Percentiles rank a stretch among this genome's conserved stretches.
Conservation (phyloP, 306 rosid species). For the Malus orientalis region DNA sequence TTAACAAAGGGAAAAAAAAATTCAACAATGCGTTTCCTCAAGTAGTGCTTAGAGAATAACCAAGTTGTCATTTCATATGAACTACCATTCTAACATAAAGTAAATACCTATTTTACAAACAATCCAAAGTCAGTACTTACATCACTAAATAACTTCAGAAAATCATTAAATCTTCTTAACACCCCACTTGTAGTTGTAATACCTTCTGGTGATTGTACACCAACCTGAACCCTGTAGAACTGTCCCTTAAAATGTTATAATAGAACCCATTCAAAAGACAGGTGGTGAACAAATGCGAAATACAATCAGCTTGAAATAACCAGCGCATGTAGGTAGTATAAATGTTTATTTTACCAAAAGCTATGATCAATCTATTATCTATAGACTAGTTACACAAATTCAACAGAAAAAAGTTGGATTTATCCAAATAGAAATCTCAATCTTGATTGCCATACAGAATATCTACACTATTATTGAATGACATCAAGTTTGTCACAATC, state of each 20-base stretch:
- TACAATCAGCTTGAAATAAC: not conserved
- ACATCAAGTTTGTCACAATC: not conserved
- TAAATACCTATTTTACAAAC: not conserved
- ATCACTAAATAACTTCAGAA: constrained; percentile 67
- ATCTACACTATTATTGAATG: not conserved
- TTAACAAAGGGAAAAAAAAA: constrained; percentile 10
- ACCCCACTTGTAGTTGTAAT: constrained; percentile 55
- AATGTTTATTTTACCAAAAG: not conserved
- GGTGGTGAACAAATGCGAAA: constrained; percentile 12
- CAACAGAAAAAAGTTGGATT: not conserved
- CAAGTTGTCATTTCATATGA: not conserved
- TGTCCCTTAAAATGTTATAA: constrained; percentile 72
- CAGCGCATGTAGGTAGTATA: not conserved
- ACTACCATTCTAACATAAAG: constrained; percentile 4
- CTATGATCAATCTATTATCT: not conserved
- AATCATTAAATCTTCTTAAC: constrained; percentile 92
- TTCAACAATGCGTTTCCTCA: not conserved
- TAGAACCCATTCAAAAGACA: constrained; percentile 18
- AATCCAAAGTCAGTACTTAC: constrained; percentile 42
- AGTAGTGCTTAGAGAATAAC: not conserved
- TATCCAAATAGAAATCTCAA: not conserved
- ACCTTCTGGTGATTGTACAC: constrained; percentile 87
- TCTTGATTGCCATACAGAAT: not conserved
- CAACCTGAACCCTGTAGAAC: constrained; percentile 99
- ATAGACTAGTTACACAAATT: not conserved